Base-by-base conservation (phyloP, 495 filamentous ascomycete genomes). In the Daldinia childiae region DNA sequence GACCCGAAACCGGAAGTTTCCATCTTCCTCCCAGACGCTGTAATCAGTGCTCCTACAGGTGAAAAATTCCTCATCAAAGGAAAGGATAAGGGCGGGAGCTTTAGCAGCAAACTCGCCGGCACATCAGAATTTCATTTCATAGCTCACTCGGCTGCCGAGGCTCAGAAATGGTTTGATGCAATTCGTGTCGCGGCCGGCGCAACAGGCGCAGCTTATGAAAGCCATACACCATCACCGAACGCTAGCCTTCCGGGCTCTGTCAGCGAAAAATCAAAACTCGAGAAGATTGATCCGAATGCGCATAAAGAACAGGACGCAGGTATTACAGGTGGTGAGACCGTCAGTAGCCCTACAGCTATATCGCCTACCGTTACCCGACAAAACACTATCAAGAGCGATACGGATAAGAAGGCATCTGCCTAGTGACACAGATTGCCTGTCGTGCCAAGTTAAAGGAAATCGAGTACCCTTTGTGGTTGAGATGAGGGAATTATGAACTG, bases 1-100 rank as follows among this genome's bases (percentile, higher is more conserved):
- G 96, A 99, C 66, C 94, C 95, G 6, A 79, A 82, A 26, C 96
- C 95, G 0, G 94, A 98, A 77, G 83, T 94, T 8, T 93, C 91
- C 24, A 89, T 99, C 60, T 99, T 93, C 78, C 88, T 99, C 7
- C 95, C 95, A 50, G 96, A 99, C 76, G 96, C 94, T 74, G 80
- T 87, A 26, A 85, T 98, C 63, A 93, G 94, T 62, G 84, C 85
- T 4, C 84, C 93, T 43, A 87, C 84, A 68, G 94, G 90, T 45
- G 85, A 87, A 69, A 97, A 97, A 78, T 98, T 99, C 88, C 91
- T 87, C 73, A 84, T 99, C 78, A 97, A 97, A 83, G 96, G 95
- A 73, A 99, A 98, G 81, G 93, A 98, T 75, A 87, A 80, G 60
- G 80, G 81, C 62, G 81, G 79, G 66, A 80, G 78, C 50, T 69